Evolutionary conservation across 2,329 filamentous ascomycete genomes (phyloP), one percentile per base, ranked within the genome.

Genomic region (Penicillium glabrum): DNA sequence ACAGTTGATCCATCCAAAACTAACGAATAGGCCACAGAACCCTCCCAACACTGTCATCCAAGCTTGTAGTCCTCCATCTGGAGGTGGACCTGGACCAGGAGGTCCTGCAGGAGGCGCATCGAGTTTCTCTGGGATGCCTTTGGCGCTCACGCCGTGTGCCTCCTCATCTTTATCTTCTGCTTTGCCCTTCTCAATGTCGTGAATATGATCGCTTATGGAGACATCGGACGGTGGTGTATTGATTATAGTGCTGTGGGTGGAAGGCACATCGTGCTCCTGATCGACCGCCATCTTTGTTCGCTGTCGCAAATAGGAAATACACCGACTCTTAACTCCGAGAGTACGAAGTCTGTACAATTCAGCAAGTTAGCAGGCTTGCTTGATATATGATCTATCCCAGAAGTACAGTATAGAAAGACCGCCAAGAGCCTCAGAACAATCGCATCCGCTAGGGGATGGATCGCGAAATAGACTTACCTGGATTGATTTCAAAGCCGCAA

Each of bases 1-100:
- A 73, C 78, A 79, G 53, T 79, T 80, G 54, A 80, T 79, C 77
- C 78, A 82, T 23, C 80, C 80, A 66, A 82, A 82, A 60, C 75
- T 79, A 53, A 76, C 76, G 61, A 83, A 83, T 46, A 82, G 61
- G 51, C 73, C 75, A 27, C 72, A 77, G 65, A 76, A 80, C 0
- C 71, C 75, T 29, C 80, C 81, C 1, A 78, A 62, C 61, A 88
- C 83, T 1, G 81, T 80, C 37, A 67, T 53, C 71, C 72, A 74
- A 44, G 71, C 72, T n/a, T 64, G 49, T 6, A 62, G 14, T 3
- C 72, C 72, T 44, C 70, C 70, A 54, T 74, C 72, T 23, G 69
- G 69, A 7, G 68, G 65, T 13, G 58, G 62, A 10, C 59, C 61
- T 27, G 53, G 53, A 21, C 53, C 50, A 19, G 53, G 48, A 23